Conservation (phyloP, 2,329 filamentous ascomycete genomes). For the Chalara sp. region DNA sequence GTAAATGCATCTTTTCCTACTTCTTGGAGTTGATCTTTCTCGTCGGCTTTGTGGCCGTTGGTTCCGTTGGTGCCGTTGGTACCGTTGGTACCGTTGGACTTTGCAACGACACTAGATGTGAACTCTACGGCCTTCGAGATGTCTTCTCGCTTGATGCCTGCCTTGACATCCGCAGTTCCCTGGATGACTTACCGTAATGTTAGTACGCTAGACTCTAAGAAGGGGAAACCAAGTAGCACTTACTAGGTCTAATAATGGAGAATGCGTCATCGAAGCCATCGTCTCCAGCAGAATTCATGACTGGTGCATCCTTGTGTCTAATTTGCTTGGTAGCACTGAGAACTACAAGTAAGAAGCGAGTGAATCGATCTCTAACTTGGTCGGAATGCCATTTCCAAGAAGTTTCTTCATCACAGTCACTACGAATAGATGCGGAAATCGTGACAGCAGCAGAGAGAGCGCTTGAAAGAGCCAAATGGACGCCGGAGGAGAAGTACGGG, state of each 20-base stretch:
- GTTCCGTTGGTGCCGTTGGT: too few relatives aligned
- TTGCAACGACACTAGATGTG: too few relatives aligned
- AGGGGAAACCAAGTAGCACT: background rate
- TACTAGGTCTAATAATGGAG: background rate
- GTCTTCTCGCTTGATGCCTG: too few relatives aligned
- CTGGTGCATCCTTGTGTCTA: background rate
- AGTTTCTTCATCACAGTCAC: background rate
- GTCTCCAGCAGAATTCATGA: background rate
- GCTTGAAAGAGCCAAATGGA: background rate
- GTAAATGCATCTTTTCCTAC: too few relatives aligned
- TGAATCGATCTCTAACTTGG: background rate
- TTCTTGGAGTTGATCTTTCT: too few relatives aligned
- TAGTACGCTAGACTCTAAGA: too few relatives aligned
- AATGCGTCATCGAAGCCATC: background rate
- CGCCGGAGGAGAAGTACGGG: background rate
- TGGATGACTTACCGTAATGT: too few relatives aligned
- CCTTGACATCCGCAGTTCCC: too few relatives aligned
- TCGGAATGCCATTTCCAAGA: background rate
- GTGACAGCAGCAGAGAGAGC: background rate
- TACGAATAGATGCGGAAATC: background rate
- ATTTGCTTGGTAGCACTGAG: background rate
- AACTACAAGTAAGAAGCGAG: background rate
- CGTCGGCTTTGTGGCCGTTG: too few relatives aligned
- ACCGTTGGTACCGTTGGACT: too few relatives aligned
- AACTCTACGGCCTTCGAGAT: too few relatives aligned